Base-by-base conservation (phyloP, 2,329 filamentous ascomycete species). In the Hortaea werneckii region DNA sequence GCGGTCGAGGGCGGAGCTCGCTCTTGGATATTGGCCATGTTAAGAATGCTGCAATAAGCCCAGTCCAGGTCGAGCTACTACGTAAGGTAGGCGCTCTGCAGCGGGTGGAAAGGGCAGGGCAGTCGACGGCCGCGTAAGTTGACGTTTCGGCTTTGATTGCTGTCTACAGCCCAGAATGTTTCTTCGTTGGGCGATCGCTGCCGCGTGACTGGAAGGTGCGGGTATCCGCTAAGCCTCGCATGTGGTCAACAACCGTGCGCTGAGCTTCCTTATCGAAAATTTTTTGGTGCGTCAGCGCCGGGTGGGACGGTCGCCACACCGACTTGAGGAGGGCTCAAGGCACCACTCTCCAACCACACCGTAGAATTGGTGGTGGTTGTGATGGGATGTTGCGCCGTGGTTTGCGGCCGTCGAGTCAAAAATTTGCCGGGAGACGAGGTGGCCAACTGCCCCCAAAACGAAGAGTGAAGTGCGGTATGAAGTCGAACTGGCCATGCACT, bases 1-100 rank as follows among this genome's bases (percentile, higher is more conserved):
- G 69, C 67, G 9, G 73, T 74, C 4, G 75, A 77, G 2, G 77
- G 74, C 10, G 74, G 67, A 9, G 49, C 51, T 29, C 54, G 55
- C 40, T 61, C 60, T 35, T 35, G 32, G 32, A 35, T n/a, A 12
- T 53, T 46, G 44, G 32, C n/a, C 8, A 35, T 35, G 32, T 9
- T 35, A 35, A 35, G 8, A n/a, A 9, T 35, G 32, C n/a, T 35
- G n/a, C n/a, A 35, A 9, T 2, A 35, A 35, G 32, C 32, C 32
- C 32, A n/a, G 32, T n/a, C 9, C 20, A 20, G 20, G 20, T 20
- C 20, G 20, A 20, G 20, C 20, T 20, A 20, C 20, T 20, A 20
- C 20, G 20, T 20, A 20, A 20, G 20, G 20, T 20, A 20, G 20
- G 20, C 20, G 20, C 20, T 20, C 20, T 20, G 20, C 20, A 20